Percentiles rank a stretch among this genome's conserved stretches.
phyloP scores from a whole-genome alignment of 1,284 basidiomycete species.

The Flammula alnicola region DNA sequence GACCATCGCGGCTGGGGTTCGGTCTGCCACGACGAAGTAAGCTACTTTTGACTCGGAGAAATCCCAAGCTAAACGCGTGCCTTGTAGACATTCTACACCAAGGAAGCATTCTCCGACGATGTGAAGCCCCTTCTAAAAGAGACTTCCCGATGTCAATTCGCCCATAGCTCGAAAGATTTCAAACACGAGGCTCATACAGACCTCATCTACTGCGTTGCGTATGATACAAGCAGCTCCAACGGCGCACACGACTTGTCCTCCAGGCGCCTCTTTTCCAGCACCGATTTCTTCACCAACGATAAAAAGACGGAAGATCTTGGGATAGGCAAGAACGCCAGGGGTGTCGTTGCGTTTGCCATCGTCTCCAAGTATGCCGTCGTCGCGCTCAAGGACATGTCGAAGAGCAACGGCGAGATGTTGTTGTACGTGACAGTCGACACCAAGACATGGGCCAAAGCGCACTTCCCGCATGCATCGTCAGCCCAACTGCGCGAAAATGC shows the following conservation, averaged over 20 bases:
- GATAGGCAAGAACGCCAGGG: constrained; percentile 81
- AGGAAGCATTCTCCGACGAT: constrained; percentile 72
- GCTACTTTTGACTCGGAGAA: constrained; percentile 18
- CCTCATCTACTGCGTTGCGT: constrained; percentile 87
- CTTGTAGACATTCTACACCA: constrained; percentile 82
- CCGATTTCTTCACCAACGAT: constrained; percentile 79
- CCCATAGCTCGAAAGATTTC: constrained; percentile 81
- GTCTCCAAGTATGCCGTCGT: constrained; percentile 91
- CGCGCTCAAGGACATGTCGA: constrained; percentile 71
- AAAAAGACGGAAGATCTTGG: constrained; percentile 80
- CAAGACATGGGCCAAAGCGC: constrained; percentile 79
- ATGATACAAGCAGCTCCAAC: constrained; percentile 59
- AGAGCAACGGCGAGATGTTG: constrained; percentile 71
- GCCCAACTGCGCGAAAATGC: constrained; percentile 85
- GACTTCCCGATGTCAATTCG: constrained; percentile 83
- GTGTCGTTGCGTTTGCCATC: constrained; percentile 88
- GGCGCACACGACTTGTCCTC: constrained; percentile 62
- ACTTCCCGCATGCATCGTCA: constrained; percentile 85
- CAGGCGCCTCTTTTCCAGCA: constrained; percentile 78
- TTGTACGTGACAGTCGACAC: constrained; percentile 87
- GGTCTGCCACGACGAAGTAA: constrained; percentile 79
- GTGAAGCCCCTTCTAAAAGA: constrained; percentile 67
- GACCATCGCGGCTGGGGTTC: constrained; percentile 62
- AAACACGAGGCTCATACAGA: constrained; percentile 73
- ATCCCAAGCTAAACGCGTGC: constrained; percentile 13